Percentiles rank a stretch among this genome's conserved stretches.
Conservation (phyloP, 805 yeast genomes). For the Metschnikowia koreensis region DNA sequence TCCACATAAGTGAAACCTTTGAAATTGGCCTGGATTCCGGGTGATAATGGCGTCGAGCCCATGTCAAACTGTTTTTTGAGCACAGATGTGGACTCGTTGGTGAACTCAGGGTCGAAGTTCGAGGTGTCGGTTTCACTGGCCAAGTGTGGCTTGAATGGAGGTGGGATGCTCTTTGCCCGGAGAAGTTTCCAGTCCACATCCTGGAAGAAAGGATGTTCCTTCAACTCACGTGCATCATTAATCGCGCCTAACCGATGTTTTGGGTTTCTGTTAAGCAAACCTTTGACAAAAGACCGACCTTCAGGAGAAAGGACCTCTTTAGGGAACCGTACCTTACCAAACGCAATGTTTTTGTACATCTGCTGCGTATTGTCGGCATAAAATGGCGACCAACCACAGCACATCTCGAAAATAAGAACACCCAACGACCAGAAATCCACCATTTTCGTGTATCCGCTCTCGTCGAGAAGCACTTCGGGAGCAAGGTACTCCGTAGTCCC, state of each 20-base stretch:
- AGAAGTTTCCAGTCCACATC: slow-evolving; percentile 90
- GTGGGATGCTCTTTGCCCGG: slow-evolving; percentile 79
- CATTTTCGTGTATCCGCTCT: slow-evolving; percentile 96
- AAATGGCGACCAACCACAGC: slow-evolving; percentile 99
- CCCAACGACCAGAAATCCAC: slow-evolving; percentile 99
- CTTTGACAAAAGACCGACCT: slow-evolving; percentile 94
- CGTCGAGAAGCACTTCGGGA: slow-evolving; percentile 93
- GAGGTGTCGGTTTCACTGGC: slow-evolving; percentile 90
- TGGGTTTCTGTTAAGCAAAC: slow-evolving; percentile 91
- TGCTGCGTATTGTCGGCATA: slow-evolving; percentile 97
- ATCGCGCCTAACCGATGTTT: slow-evolving; percentile 89
- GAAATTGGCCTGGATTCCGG: slow-evolving; percentile 94
- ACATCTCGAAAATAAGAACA: slow-evolving; percentile 95
- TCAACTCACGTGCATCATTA: slow-evolving; percentile 88
- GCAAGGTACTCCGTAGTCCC: slow-evolving; percentile 98
- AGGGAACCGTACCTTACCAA: slow-evolving; percentile 96
- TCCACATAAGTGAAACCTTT: slow-evolving; percentile 97
- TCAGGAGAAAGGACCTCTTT: slow-evolving; percentile 90
- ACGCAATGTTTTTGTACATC: slow-evolving; percentile 98
- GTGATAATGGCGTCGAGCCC: slow-evolving; percentile 81
- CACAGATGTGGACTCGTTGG: slow-evolving; percentile 83
- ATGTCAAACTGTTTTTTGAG: slow-evolving; percentile 64
- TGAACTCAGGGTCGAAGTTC: slow-evolving; percentile 97
- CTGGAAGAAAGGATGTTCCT: slow-evolving; percentile 86
- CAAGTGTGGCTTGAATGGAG: slow-evolving; percentile 95